Percentiles rank a stretch among this genome's conserved stretches.
phyloP scores from a whole-genome alignment of 371 early-diverging fungal species.

The Mucor piriformis region DNA sequence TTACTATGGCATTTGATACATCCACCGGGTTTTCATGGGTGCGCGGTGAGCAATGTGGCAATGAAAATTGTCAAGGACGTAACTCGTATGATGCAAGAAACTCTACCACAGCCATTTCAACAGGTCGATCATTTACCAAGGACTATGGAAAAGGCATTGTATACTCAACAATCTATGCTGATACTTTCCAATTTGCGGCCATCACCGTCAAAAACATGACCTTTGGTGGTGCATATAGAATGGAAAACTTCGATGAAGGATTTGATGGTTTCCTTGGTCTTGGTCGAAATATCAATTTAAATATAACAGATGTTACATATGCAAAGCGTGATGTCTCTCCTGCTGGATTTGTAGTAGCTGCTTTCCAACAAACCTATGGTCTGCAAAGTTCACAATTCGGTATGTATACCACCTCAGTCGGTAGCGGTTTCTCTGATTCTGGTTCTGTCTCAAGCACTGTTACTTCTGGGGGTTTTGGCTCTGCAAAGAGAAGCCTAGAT shows the following conservation, averaged over 20 bases:
- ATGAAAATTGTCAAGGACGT: conserved; percentile 36
- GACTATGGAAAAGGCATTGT: conserved; percentile 44
- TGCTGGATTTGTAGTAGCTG: conserved; percentile 44
- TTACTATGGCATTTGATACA: conserved; percentile 36
- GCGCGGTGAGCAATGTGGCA: conserved; percentile 18
- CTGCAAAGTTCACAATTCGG: conserved; percentile 49
- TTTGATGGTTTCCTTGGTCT: conserved; percentile 57
- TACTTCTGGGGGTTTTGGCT: conserved; percentile 27
- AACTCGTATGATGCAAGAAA: conserved; percentile 38
- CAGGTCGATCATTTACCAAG: conserved; percentile 36
- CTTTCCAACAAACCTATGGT: conserved; percentile 40
- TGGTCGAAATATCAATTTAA: conserved; percentile 44
- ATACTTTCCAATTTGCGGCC: conserved; percentile 39
- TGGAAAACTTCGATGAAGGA: conserved; percentile 43
- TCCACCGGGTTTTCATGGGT: conserved; percentile 37
- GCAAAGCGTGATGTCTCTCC: conserved; percentile 36
- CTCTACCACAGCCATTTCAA: conserved; percentile 33
- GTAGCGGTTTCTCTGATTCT: conserved; percentile 32
- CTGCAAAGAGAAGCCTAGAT: conserved; percentile 33
- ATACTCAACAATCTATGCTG: conserved; percentile 36
- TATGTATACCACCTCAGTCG: conserved; percentile 33
- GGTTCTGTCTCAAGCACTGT: conserved; percentile 17
- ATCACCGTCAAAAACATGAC: conserved; percentile 41
- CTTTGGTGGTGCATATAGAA: conserved; percentile 50
- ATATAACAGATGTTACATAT: conserved; percentile 20